These are phyloP conservation scores for Acer yangbiense DNA, from an alignment of 345 rosid species.

Conservation along the genomic window DNA sequence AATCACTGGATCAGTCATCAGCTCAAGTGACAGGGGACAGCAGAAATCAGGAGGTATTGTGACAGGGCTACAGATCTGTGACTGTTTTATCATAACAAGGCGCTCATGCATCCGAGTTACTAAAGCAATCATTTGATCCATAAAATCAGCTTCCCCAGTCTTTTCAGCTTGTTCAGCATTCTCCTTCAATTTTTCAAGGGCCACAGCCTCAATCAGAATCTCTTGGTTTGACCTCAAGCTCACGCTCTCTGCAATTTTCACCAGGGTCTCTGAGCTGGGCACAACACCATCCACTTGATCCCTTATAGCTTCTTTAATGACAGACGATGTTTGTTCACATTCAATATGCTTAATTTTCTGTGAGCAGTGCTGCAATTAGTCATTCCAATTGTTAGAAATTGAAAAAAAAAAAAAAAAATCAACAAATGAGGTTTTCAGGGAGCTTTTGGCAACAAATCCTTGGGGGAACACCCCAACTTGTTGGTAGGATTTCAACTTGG, in stretches of 20 bases:
- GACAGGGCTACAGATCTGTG: constrained; percentile 69
- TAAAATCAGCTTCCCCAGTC: constrained; percentile 65
- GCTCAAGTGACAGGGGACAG: constrained; percentile 93
- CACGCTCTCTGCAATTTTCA: constrained; percentile 68
- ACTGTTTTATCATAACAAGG: constrained; percentile 74
- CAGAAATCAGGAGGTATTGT: constrained; percentile 96
- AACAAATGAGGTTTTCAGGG: neutral
- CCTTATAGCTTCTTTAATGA: constrained; percentile 59
- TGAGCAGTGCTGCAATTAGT: constrained; percentile 59
- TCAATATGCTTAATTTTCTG: constrained; percentile 69
- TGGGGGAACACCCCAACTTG: neutral
- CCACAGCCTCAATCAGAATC: constrained; percentile 86
- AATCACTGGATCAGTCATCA: constrained; percentile 98
- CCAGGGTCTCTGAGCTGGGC: constrained; percentile 64
- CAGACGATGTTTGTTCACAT: constrained; percentile 54
- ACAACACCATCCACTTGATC: constrained; percentile 63
- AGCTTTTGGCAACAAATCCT: constrained; percentile 2
- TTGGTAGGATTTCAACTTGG: neutral
- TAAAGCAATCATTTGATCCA: constrained; percentile 67
- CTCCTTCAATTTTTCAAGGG: constrained; percentile 95
- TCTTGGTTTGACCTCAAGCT: constrained; percentile 90
- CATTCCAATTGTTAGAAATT: constrained; percentile 29
- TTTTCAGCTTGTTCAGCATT: constrained; percentile 88
- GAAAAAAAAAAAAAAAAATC: no score
- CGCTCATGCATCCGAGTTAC: constrained; percentile 76